A percentile compares a stretch with the other conserved stretches of the same genome.
Conservation (phyloP, 1,284 basidiomycete genomes). For the Heterobasidion occidentale region DNA sequence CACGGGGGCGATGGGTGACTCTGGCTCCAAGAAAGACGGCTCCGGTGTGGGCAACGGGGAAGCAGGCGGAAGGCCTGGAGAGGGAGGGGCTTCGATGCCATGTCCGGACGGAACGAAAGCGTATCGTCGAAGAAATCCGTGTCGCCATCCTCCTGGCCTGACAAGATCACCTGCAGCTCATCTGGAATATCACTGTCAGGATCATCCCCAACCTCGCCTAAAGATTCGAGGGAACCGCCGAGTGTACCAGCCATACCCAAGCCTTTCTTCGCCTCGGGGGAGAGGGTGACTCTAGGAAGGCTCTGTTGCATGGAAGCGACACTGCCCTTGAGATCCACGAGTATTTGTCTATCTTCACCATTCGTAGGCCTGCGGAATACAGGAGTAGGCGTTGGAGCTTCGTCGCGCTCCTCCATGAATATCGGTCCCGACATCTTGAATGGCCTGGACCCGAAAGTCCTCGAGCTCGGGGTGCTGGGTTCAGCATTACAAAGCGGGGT, state of each 20-base stretch:
- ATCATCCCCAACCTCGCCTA: constrained; percentile 41
- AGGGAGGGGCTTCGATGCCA: constrained; percentile 16
- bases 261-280: constrained; percentile 39
- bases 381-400: constrained; percentile 28
- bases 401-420: constrained; percentile 15
- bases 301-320: constrained; percentile 3
- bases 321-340: constrained; percentile 13
- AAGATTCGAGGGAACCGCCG: constrained; percentile 44
- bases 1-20: constrained; percentile 23
- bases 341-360: constrained; percentile 9
- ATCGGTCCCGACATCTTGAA: constrained; percentile 3
- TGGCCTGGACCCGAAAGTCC: constrained; percentile 44
- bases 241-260: constrained; percentile 61
- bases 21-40: constrained; percentile 7
- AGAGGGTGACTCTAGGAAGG: constrained; percentile 30
- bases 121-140: constrained; percentile 31
- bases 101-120: constrained; percentile 26
- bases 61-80: constrained; percentile 34
- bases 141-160: constrained; percentile 36
- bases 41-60: constrained; percentile 29
- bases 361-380: constrained; percentile 37
- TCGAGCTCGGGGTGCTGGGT: constrained; percentile 4
- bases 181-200: constrained; percentile 71
- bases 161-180: constrained; percentile 61
- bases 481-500: no score